phyloP scores from a whole-genome alignment of 495 filamentous ascomycete species.

The Talaromyces proteolyticus region DNA sequence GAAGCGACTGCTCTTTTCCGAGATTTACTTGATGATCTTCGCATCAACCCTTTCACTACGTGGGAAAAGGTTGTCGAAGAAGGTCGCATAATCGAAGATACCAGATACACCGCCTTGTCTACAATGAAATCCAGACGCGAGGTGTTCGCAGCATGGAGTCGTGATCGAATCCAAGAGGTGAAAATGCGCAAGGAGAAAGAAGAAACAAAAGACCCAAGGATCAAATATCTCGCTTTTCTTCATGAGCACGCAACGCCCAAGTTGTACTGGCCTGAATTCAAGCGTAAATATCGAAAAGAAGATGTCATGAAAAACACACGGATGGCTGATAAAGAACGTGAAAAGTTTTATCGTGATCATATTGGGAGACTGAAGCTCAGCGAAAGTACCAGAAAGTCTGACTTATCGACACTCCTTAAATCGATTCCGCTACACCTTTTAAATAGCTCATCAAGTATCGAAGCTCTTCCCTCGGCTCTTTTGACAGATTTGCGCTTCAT shows the following conservation, averaged over 20 bases:
- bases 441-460: slow-evolving; percentile 58
- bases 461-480: slow-evolving; percentile 61
- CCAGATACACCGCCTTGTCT: slow-evolving; percentile 72
- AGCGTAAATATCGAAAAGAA: slow-evolving; percentile 81
- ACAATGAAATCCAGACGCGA: slow-evolving; percentile 80
- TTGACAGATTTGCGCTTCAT: slow-evolving; percentile 77
- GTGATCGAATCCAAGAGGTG: slow-evolving; percentile 61
- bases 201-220: slow-evolving; percentile 78
- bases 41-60: slow-evolving; percentile 80
- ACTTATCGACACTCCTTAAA: slow-evolving; percentile 72
- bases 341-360: slow-evolving; percentile 87
- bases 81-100: slow-evolving; percentile 76
- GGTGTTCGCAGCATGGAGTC: slow-evolving; percentile 75
- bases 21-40: slow-evolving; percentile 76
- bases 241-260: slow-evolving; percentile 78
- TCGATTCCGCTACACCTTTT: slow-evolving; percentile 56
- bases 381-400: slow-evolving; percentile 67
- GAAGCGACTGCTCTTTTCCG: slow-evolving; percentile 72
- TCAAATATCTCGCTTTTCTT: slow-evolving; percentile 79
- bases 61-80: slow-evolving; percentile 87
- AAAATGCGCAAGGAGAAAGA: slow-evolving; percentile 68
- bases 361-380: slow-evolving; percentile 73
- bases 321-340: slow-evolving; percentile 78
- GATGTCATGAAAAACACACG: slow-evolving; percentile 70
- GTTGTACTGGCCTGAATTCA: slow-evolving; percentile 95